These are phyloP conservation scores for Omphalea diandra DNA, from an alignment of 441 rosid species.

Conservation along the genomic window DNA sequence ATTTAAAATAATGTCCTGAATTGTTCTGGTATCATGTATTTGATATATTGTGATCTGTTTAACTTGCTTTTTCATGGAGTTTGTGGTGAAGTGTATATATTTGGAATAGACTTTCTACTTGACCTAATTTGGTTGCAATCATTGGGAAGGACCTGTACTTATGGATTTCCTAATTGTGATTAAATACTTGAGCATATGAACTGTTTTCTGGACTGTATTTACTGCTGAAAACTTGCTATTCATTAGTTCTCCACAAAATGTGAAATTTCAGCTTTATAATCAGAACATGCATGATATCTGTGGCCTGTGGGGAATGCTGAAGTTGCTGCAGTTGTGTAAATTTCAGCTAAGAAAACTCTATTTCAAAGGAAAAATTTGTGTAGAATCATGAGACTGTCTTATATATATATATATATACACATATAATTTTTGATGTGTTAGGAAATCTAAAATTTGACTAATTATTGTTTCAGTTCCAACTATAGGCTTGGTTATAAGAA, in stretches of 20 bases:
- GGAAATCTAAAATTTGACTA: no score
- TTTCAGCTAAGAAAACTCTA: neutral
- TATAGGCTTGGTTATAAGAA: neutral
- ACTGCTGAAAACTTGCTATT: neutral
- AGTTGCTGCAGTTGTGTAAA: neutral
- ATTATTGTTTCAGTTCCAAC: no score
- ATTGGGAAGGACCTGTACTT: no score
- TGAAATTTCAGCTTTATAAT: neutral
- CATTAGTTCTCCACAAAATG: neutral
- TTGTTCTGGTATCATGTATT: neutral
- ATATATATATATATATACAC: no score
- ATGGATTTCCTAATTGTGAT: no score
- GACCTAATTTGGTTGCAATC: neutral
- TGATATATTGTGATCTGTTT: neutral
- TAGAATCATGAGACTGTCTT: neutral
- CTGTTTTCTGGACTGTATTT: neutral
- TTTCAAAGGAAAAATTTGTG: neutral
- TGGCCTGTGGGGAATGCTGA: neutral
- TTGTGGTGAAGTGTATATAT: neutral
- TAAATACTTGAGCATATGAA: neutral
- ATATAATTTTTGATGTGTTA: no score
- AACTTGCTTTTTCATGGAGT: neutral
- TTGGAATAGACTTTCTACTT: neutral
- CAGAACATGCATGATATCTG: neutral
- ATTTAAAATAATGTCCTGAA: conserved; percentile 25